Base-by-base conservation (phyloP, 2,329 filamentous ascomycete genomes). In the Xylogone sp. region DNA sequence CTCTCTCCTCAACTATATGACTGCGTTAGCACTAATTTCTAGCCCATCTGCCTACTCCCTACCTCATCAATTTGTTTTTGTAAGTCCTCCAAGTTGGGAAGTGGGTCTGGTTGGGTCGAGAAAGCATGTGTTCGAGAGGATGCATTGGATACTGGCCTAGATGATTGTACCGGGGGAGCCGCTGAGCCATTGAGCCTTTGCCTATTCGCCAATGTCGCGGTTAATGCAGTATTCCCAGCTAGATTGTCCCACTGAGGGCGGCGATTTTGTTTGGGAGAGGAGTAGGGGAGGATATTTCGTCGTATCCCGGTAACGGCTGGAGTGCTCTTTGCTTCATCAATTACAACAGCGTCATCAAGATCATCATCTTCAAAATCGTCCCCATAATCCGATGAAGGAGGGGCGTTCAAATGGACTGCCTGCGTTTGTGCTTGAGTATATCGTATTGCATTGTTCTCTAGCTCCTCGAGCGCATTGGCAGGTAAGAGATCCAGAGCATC, bases 371-470 rank as follows among this genome's bases (percentile, higher is more conserved):
- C 61, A 46, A 67, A 60, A 39, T 67, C 65, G 43, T 66, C 65
- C 19, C 67, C 67, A 56, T 69, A 70, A 51, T 70, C 65, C n/a
- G 66, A 68, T 9, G 66, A 69, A 20, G 62, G 58, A 34, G 59
- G 49, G 9, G 49, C 43, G 29, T 60, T 61, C 10, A 53, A 10
- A 29, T 45, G 51, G 20, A 22, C 49, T 46, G 52, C 55, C 51
- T 60, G 58, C 22, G 57, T 61, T 48, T 56, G 56, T 20, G 22
- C 48, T 50, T 68, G 65, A 3, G 83, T 86, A 58, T 76, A 76
- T 58, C 79, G 78, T 56, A 86, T 81, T 39, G 83, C 83, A 62
- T 79, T 77, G 60, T 79, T 77, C 63, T 87, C 84, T 55, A 87
- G 78, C 63, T 85, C 81, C 59, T 81, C 74, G 3, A 87, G 70